phyloP scores from a whole-genome alignment of 352 stramenopile genomes.

The Elongisporangium undulatum region DNA sequence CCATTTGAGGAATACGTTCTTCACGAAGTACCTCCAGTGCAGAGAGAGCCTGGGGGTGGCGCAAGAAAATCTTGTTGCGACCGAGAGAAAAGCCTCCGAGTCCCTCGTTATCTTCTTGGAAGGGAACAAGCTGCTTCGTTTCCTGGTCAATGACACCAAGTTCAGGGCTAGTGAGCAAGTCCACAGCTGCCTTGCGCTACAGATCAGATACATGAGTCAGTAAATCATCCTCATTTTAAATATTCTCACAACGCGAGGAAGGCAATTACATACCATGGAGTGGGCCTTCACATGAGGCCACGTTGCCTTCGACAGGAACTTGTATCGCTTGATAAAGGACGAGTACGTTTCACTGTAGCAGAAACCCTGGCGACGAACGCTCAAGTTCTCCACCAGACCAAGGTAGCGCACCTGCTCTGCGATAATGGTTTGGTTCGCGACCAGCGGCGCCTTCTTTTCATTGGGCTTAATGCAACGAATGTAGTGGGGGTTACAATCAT shows the following conservation, averaged over 20 bases:
- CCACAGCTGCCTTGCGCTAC: constrained; percentile 63
- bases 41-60: constrained; percentile 85
- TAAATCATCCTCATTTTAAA: background rate
- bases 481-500: constrained; percentile 88
- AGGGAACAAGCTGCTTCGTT: constrained; percentile 49
- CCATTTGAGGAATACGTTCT: constrained; percentile 67
- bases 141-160: constrained; percentile 57
- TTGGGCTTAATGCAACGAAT: constrained; percentile 91
- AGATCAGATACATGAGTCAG: constrained; percentile 1
- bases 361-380: constrained; percentile 80
- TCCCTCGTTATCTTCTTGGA: constrained; percentile 69
- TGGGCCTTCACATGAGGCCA: constrained; percentile 62
- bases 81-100: constrained; percentile 81
- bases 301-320: constrained; percentile 75
- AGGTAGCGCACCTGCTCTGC: constrained; percentile 77
- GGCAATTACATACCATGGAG: constrained; percentile 28
- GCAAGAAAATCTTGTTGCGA: constrained; percentile 89
- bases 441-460: constrained; percentile 76
- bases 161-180: constrained; percentile 59
- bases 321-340: constrained; percentile 83
- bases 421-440: constrained; percentile 63
- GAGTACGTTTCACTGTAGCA: constrained; percentile 81
- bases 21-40: constrained; percentile 79
- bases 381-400: constrained; percentile 78
- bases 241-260: background rate